phyloP scores from a whole-genome alignment of 1,284 basidiomycete species.

The Trichosporon sp. region DNA sequence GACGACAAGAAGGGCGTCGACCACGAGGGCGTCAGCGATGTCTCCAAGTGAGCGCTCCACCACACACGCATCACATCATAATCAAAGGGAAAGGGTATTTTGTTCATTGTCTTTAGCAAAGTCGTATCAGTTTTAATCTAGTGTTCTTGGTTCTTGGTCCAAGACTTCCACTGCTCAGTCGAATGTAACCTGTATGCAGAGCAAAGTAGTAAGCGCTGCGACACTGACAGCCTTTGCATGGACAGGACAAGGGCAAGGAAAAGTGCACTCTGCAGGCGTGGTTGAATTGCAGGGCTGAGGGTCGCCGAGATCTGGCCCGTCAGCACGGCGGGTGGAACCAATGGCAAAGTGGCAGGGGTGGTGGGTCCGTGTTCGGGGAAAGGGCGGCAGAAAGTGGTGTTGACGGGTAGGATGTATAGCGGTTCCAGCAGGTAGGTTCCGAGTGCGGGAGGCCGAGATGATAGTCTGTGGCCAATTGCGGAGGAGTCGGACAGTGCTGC shows the following conservation, averaged over 20 bases:
- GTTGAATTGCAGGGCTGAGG: background rate
- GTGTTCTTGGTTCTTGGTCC: background rate
- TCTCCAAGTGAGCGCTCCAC: background rate
- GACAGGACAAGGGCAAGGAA: too few relatives aligned
- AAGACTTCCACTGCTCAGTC: conserved; percentile 1
- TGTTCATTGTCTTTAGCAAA: conserved; percentile 6
- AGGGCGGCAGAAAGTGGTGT: background rate
- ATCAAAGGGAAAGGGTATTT: background rate
- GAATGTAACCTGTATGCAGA: conserved; percentile 3
- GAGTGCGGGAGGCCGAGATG: background rate
- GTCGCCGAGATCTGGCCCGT: background rate
- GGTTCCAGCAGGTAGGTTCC: background rate
- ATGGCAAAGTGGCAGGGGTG: background rate
- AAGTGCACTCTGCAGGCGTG: too few relatives aligned
- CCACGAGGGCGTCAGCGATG: conserved; percentile 14
- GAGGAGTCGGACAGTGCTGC: background rate
- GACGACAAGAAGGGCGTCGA: conserved; percentile 20
- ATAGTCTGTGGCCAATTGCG: background rate
- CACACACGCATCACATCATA: background rate
- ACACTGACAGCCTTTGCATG: too few relatives aligned
- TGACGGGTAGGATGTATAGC: background rate
- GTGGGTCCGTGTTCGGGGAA: conserved; percentile 4
- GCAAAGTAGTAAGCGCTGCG: background rate
- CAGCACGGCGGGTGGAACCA: background rate
- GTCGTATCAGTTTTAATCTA: background rate